Conservation (phyloP, 176 grass and related monocot genomes). For the Oryza glumipatula region DNA sequence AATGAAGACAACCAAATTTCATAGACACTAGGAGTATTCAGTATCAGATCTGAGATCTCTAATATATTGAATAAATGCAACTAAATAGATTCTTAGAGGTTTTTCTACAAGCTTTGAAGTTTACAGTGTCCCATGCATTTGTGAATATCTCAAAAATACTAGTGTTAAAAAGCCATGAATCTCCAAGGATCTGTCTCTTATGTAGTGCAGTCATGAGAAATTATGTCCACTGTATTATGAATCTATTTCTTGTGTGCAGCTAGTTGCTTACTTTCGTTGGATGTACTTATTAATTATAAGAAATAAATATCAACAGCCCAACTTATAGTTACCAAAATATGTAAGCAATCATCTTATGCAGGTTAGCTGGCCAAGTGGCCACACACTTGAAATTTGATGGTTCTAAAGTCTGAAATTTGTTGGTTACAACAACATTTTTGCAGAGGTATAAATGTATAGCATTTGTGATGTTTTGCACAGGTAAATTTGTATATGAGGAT, state of each 20-base stretch:
- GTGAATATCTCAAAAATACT: slow-evolving; percentile 1
- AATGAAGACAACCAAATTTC: not conserved
- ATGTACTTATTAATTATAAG: not conserved
- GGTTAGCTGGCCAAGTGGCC: not conserved
- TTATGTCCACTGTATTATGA: not conserved
- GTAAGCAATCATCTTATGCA: not conserved
- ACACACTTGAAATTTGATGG: not conserved
- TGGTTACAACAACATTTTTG: slow-evolving; percentile 18
- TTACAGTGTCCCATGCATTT: not conserved
- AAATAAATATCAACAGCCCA: not conserved
- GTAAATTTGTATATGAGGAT: not conserved
- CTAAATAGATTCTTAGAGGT: not conserved
- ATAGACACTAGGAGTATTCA: not conserved
- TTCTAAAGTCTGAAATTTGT: not conserved
- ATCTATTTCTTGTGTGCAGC: not conserved
- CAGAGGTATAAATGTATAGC: not conserved
- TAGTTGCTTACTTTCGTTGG: not conserved
- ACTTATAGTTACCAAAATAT: not conserved
- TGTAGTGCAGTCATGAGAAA: not conserved
- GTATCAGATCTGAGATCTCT: not conserved
- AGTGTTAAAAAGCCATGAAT: not conserved
- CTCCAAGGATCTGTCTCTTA: not conserved
- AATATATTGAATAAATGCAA: not conserved
- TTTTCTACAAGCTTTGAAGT: slow-evolving; percentile 3
- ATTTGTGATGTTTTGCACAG: not conserved